Conservation (phyloP, 2,329 filamentous ascomycete genomes). For the Scedosporium aurantiacum region DNA sequence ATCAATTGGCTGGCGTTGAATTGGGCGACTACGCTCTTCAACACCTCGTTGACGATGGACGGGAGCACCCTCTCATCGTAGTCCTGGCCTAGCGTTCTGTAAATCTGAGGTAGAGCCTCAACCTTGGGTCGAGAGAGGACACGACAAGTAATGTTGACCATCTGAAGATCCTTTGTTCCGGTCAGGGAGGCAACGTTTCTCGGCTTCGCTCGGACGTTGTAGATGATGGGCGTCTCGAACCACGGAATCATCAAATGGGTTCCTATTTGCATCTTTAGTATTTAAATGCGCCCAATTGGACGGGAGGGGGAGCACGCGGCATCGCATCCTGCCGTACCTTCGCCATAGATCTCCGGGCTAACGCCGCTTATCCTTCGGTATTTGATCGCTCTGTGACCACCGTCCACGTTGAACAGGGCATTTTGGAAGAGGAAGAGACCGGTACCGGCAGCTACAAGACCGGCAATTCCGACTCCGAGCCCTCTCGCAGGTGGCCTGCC, state of each 20-base stretch:
- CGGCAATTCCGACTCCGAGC: slow-evolving; percentile 27
- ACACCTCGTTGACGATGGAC: slow-evolving; percentile 95
- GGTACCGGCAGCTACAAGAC: slow-evolving; percentile 29
- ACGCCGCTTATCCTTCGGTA: slow-evolving; percentile 90
- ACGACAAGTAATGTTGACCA: slow-evolving; percentile 99
- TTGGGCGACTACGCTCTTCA: slow-evolving; percentile 97
- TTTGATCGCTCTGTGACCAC: slow-evolving; percentile 98
- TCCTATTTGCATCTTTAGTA: slow-evolving; percentile 37
- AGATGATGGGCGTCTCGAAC: slow-evolving; percentile 94
- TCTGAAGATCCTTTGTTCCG: slow-evolving; percentile 97
- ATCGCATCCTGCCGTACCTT: slow-evolving; percentile 55
- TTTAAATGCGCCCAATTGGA: not conserved
- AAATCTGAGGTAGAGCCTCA: slow-evolving; percentile 87
- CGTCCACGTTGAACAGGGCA: slow-evolving; percentile 74
- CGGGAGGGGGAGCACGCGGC: not conserved
- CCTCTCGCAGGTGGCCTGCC: slow-evolving; percentile 31
- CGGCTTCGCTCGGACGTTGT: slow-evolving; percentile 96
- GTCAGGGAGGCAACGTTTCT: slow-evolving; percentile 94
- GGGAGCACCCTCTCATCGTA: slow-evolving; percentile 96
- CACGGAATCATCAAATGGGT: slow-evolving; percentile 91
- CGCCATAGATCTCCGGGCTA: slow-evolving; percentile 87
- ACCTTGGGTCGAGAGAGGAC: slow-evolving; percentile 86
- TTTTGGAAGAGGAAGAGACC: slow-evolving; percentile 44
- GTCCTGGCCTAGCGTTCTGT: slow-evolving; percentile 86
- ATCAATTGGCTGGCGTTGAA: slow-evolving; percentile 98